Evolutionary conservation across 805 yeast species (phyloP), one percentile per base, ranked within the genome.

Genomic region (Hermanozyma aechmeae): DNA sequence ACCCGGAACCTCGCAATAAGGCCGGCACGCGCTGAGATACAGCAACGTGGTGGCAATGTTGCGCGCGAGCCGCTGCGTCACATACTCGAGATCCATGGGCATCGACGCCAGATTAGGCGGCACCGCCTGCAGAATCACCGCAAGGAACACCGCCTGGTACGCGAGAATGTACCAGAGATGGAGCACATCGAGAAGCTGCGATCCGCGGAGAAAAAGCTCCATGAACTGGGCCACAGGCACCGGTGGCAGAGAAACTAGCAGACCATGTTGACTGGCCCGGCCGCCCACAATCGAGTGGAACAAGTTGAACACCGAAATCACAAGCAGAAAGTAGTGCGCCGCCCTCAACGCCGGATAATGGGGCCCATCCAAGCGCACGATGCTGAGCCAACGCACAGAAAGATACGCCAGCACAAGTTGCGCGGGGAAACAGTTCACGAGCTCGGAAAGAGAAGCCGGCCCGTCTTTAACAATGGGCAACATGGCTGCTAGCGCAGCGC

Each of bases 321-420:
- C 26, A 13, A 32, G 23, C 13, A 33, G 22, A 16, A 35, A 37
- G 28, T 28, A 39, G 21, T 39, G 41, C 4, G 43, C 43, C 15
- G 35, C 34, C 6, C 43, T 31, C 15, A 39, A 31, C n/a, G 36
- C 25, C 10, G 43, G 43, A 16, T 34, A 39, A 17, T 39, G 27
- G n/a, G 34, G 34, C 27, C 23, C 25, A 10, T 39, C 43, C n/a
- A 34, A 32, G 14, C 35, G 35, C 9, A 36, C 31, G 28, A 39
- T 32, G 15, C 35, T 32, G 21, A 39, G 32, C 35, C 38, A 33
- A 10, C 43, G 29, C 13, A 35, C 33, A 24, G 30, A 31, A 28
- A 34, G 30, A 25, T 29, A 30, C 18, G 34, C 30, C 16, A 30
- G 30, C 16, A 33, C 22, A 5, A 37, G 15, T 30, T 31, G 33